Base-by-base conservation (phyloP, 805 yeast species). In the Candida oleophila region DNA sequence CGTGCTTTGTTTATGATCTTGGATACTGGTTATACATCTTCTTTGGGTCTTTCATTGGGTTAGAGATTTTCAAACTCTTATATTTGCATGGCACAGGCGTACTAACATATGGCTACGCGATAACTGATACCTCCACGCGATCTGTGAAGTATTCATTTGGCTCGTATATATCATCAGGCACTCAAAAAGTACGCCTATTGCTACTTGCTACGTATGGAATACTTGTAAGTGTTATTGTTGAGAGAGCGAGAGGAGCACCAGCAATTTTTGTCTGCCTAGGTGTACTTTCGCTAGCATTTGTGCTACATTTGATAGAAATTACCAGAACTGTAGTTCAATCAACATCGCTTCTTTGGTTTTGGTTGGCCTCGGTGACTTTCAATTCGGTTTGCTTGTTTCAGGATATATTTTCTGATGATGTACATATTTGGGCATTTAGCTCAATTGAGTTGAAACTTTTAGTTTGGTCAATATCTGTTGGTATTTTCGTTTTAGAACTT, bases 301-400 rank as follows among this genome's bases (percentile, higher is more conserved):
- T 33, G n/a, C 55, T 80, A 9, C 77, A 76, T 36, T 45, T 63
- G 8, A 48, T 77, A n/a, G 84, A 81, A 50, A 64, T 69, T 7
- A 64, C 72, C 41, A 64, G 69, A 39, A 61, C 66, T 1, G 54
- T 69, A 0, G 58, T 69, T 2, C 74, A 73, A 14, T 56, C 62
- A 21, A 74, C 71, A 2, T 61, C 75, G 0, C 49, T 73, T 19
- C 53, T 75, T 7, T 50, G 71, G 18, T 76, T 61, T 50, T 77
- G 81, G 81, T 18, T 47, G 12, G 21, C 16, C 14, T 15, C 11
- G 5, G 38, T 18, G 5, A 11, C 18, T 3, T 35, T 5, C 14
- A 35, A 35, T 35, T 16, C 38, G 22, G 9, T 35, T 15, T 16
- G 12, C 7, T 14, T 35, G 7, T 7, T 35, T 7, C 38, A 35